Percentiles rank a stretch among this genome's conserved stretches.
Conservation (phyloP, 2,329 filamentous ascomycete species). For the Golovinomyces cichoracearum region DNA sequence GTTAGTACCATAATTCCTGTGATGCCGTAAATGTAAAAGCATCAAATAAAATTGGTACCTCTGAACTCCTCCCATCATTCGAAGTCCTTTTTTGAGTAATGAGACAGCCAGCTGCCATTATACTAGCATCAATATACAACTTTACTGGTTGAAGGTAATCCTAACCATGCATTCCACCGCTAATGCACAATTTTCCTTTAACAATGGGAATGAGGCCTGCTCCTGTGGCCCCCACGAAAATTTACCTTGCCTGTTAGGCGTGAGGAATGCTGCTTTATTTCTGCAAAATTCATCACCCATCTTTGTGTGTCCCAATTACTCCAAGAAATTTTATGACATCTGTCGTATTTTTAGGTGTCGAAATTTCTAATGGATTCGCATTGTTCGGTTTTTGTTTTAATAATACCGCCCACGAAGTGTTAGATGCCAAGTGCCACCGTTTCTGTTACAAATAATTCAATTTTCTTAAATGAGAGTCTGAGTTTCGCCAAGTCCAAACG, state of each 20-base stretch:
- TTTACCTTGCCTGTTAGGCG: not conserved
- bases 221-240: not conserved
- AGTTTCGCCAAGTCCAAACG: not conserved
- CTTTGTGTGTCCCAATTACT: not conserved
- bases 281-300: not conserved
- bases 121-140: not conserved
- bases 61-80: not conserved
- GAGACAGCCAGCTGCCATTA: not conserved
- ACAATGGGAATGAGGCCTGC: not conserved
- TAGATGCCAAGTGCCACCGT: not conserved
- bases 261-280: not conserved
- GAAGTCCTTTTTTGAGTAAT: not conserved
- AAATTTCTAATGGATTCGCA: not conserved
- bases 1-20: not conserved
- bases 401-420: not conserved
- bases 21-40: not conserved
- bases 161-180: not conserved
- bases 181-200: not conserved
- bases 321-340: not conserved
- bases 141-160: not conserved
- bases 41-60: not conserved
- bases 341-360: not conserved
- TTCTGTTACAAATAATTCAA: not conserved
- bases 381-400: not conserved
- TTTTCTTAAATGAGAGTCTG: not conserved